Evolutionary conservation across 2,329 filamentous ascomycete genomes (phyloP).

Genomic region (Diaporthe humulicola): DNA sequence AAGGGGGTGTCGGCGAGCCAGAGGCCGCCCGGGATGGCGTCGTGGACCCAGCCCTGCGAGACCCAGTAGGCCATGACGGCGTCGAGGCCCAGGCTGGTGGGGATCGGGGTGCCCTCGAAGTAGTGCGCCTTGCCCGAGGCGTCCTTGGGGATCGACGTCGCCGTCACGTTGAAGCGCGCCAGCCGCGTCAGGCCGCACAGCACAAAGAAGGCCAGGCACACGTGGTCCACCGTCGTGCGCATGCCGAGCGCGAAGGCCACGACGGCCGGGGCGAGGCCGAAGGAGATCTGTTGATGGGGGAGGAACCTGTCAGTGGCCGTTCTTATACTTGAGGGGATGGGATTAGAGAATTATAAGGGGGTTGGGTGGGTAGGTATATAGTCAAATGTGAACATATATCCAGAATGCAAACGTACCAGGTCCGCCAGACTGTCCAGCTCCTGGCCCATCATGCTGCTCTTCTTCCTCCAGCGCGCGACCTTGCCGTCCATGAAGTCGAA

Average conservation of each 20-base stretch:
- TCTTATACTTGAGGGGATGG: not conserved
- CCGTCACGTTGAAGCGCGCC: conserved; percentile 97
- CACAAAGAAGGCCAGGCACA: conserved; percentile 88
- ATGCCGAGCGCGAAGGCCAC: conserved; percentile 91
- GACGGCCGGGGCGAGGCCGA: conserved; percentile 89
- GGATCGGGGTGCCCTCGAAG: conserved; percentile 97
- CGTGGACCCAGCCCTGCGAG: conserved; percentile 81
- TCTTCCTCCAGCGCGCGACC: conserved; percentile 95
- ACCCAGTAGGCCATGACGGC: conserved; percentile 92
- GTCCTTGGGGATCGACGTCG: conserved; percentile 90
- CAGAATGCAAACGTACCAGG: conserved; percentile 71
- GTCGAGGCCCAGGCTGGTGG: conserved; percentile 86
- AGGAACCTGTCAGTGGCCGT: not conserved
- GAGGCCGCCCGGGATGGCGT: conserved; percentile 82
- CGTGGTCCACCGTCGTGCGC: conserved; percentile 85
- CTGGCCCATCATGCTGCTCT: conserved; percentile 97
- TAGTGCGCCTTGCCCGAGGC: conserved; percentile 91
- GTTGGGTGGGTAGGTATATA: not conserved
- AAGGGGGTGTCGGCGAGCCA: conserved; percentile 75
- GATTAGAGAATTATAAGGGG: conserved; percentile 7
- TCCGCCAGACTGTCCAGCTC: conserved; percentile 97
- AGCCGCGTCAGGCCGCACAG: conserved; percentile 94
- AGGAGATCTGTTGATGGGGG: conserved; percentile 80
- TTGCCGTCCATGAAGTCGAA: conserved; percentile 99
- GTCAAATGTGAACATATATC: not conserved